Base-by-base conservation (phyloP, 2,329 filamentous ascomycete species). In the Raffaelea ambrosiae region DNA sequence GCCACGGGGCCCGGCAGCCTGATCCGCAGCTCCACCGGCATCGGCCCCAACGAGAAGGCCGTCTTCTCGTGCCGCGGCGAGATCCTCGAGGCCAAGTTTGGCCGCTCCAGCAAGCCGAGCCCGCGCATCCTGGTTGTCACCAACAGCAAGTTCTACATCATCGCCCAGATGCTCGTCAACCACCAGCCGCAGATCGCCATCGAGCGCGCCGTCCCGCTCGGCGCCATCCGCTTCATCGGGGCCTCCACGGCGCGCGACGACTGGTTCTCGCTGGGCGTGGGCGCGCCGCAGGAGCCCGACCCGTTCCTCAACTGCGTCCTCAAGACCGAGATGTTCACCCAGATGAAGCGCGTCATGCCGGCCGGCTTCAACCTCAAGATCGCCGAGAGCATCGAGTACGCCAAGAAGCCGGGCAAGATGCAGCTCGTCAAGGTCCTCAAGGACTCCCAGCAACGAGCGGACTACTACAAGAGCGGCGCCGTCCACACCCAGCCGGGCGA, bases 271-370 rank as follows among this genome's bases (percentile, higher is more conserved):
- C 73, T 98, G 33, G 88, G 90, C 3, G 77, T 94, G 40, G 88
- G 87, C n/a, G 90, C 90, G 29, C 83, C 84, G 9, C 88, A 95
- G 61, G 91, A 97, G 63, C 76, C 93, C 0, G 93, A 98, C 64
- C 89, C 93, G n/a, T 74, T 98, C 20, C 67, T 98, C 59, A 95
- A 84, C 67, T 98, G 93, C 61, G 71, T 96, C 19, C 82, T 98
- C 66, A 98, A 98, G 72, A 98, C 93, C 0, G 93, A 98, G 61
- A 83, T 98, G 66, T 95, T 97, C 61, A 94, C 91, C 1, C 90
- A 96, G 54, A 82, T 98, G 69, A 81, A 84, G 61, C 82, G 80
- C 44, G 81, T 82, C 46, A 86, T 94, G 66, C 83, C 86, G 3
- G 88, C 86, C 9, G 83, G 86, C 10, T 78, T 95, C 61, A 88